Evolutionary conservation across 1,139 yeast genomes (phyloP).

Genomic region (Blastobotrys malaysiensis): DNA sequence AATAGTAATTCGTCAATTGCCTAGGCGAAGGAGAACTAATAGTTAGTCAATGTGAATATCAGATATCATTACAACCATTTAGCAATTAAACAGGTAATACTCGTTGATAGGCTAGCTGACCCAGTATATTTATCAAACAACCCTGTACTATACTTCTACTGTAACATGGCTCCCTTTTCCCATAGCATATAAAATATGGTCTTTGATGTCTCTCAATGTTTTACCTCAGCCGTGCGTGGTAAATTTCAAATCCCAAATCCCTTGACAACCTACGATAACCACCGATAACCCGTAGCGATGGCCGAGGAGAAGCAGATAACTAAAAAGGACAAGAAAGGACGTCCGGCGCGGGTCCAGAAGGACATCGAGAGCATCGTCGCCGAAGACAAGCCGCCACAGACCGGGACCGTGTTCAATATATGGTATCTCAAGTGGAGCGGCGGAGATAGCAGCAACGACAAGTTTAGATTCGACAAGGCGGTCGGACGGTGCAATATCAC

Average conservation of each 20-base stretch:
- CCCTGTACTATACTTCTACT: no score
- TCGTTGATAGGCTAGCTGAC: no score
- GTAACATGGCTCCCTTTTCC: no score
- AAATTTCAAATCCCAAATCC: neutral
- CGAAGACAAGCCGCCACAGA: conserved; percentile 68
- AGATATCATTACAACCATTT: no score
- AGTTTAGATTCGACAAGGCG: conserved; percentile 27
- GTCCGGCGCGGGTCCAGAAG: conserved; percentile 66
- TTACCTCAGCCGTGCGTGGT: neutral
- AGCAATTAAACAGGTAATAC: no score
- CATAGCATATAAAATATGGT: no score
- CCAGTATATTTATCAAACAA: no score
- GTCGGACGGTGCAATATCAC: conserved; percentile 49
- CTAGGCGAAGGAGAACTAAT: no score
- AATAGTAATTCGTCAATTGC: no score
- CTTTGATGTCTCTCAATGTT: no score
- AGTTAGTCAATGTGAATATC: no score
- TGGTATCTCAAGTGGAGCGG: conserved; percentile 93
- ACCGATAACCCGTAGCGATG: neutral
- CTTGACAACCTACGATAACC: neutral
- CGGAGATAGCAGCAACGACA: conserved; percentile 11
- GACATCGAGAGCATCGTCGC: conserved; percentile 58
- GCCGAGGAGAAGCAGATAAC: neutral
- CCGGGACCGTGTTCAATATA: conserved; percentile 73
- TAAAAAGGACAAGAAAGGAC: conserved; percentile 9